Conservation (phyloP, 208 protist genomes). For the Trypanosoma avium region DNA sequence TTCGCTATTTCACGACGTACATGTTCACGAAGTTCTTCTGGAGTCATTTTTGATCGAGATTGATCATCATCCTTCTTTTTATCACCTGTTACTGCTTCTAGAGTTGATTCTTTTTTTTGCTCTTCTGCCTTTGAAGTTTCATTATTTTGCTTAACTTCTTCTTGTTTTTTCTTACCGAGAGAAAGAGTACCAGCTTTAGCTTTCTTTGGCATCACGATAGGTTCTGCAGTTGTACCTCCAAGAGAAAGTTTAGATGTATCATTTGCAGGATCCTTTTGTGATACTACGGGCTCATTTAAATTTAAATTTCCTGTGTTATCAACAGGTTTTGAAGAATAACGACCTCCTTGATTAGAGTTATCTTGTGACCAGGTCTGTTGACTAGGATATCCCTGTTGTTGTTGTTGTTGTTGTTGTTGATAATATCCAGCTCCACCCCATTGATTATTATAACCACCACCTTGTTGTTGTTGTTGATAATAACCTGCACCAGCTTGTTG, state of each 20-base stretch:
- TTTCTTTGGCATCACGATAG: constrained; percentile 47
- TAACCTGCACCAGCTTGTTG: constrained; percentile 15
- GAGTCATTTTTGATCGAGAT: constrained; percentile 40
- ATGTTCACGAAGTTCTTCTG: constrained; percentile 65
- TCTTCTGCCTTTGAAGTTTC: constrained; percentile 18
- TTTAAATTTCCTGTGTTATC: neutral
- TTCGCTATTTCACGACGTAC: constrained; percentile 77
- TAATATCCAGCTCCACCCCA: neutral
- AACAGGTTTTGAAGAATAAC: constrained; percentile 1
- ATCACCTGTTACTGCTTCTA: constrained; percentile 17
- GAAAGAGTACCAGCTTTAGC: constrained; percentile 71
- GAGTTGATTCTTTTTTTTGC: constrained; percentile 24
- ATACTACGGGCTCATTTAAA: neutral
- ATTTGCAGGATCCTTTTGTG: constrained; percentile 19
- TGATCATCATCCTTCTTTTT: constrained; percentile 28
- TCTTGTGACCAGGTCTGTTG: too few relatives aligned
- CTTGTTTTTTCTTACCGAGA: constrained; percentile 60
- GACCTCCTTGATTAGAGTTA: too few relatives aligned
- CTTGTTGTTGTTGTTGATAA: constrained; percentile 3
- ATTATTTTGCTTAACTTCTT: constrained; percentile 32
- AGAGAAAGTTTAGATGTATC: constrained; percentile 63
- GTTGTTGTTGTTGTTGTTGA: constrained; percentile 10
- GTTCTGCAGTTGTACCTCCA: constrained; percentile 33
- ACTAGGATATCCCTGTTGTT: constrained; percentile 8
- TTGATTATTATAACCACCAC: constrained; percentile 34